These are phyloP conservation scores for Yamadazyma sp. DNA, from an alignment of 1,139 yeast species.

Conservation along the genomic window DNA sequence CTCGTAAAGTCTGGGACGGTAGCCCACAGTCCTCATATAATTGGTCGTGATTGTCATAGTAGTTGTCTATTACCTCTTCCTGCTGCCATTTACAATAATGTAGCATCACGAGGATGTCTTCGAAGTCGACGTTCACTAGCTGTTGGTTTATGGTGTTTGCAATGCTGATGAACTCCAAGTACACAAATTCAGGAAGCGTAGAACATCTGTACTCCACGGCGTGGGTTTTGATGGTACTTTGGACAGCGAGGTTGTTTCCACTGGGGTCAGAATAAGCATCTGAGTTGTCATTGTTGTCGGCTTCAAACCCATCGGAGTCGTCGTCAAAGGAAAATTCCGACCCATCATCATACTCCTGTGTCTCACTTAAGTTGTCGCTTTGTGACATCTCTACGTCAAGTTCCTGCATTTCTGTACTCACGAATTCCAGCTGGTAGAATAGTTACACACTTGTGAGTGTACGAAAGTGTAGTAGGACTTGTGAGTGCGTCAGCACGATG, in stretches of 20 bases:
- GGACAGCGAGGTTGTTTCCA: neutral
- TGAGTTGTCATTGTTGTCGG: constrained; percentile 3
- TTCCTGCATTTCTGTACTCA: neutral
- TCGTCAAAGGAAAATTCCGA: constrained; percentile 17
- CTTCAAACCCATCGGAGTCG: constrained; percentile 12
- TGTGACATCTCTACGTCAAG: neutral
- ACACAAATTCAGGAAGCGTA: constrained; percentile 8
- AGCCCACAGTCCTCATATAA: constrained; percentile 54
- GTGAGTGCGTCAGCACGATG: no score
- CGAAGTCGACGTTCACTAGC: constrained; percentile 13
- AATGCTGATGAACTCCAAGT: constrained; percentile 7
- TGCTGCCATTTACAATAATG: constrained; percentile 72
- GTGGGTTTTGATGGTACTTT: neutral
- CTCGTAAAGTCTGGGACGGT: no score
- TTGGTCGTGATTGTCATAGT: constrained; percentile 52
- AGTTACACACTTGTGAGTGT: no score
- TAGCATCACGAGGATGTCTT: constrained; percentile 52
- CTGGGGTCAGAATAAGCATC: neutral
- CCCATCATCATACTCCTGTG: constrained; percentile 1
- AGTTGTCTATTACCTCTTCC: constrained; percentile 68
- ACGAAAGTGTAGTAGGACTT: no score
- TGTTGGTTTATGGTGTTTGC: constrained; percentile 7
- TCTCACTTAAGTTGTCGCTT: neutral
- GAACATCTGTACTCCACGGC: constrained; percentile 6
- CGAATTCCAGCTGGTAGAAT: no score